Evolutionary conservation across 1,284 basidiomycete genomes (phyloP), one percentile per base, ranked within the genome.

Genomic region (Wallemia ichthyophaga): DNA sequence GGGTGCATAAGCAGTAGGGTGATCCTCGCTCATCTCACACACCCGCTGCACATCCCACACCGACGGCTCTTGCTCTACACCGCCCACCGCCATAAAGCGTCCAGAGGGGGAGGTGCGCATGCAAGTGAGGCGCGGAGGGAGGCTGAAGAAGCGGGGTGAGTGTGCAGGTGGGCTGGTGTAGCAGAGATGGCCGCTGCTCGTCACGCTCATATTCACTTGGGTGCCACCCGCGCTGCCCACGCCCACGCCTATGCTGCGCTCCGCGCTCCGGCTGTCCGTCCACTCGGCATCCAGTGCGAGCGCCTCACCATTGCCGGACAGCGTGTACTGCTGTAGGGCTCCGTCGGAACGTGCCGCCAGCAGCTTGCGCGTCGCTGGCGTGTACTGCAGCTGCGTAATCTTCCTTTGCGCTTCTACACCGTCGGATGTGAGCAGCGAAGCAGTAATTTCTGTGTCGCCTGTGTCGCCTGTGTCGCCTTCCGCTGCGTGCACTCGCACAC

Each of bases 11-110:
- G 11, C 59, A 1, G 56, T 27, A 1, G 61, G 54, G 3, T 60
- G 27, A 7, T 55, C 24, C 0, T 53, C 59, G 32, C 59, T 59
- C 11, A 59, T 56, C 9, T 64, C 64, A 58, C 91, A 85, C 0
- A 84, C 79, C 53, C 71, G 69, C 65, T 85, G 80, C 1, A 78
- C 75, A 65, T 85, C 75, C 82, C 84, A 91, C 1, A 89, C 66
- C 0, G 84, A 86, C 1, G 87, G 68, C 61, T 89, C 85, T 19
- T 91, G 83, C 68, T 91, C 87, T 64, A 89, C 81, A 1, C 87
- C 87, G 3, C 82, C 87, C 62, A 86, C 82, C 0, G 80, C 77
- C 69, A 91, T 87, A 0, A 75, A 74, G 25, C 72, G 67, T 2
- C 69, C 70, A 58, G 76, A 71, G 5, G 71, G 65, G 1, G 79